Base-by-base conservation (phyloP, 169 alveolate genomes). In the Eimeria praecox region DNA sequence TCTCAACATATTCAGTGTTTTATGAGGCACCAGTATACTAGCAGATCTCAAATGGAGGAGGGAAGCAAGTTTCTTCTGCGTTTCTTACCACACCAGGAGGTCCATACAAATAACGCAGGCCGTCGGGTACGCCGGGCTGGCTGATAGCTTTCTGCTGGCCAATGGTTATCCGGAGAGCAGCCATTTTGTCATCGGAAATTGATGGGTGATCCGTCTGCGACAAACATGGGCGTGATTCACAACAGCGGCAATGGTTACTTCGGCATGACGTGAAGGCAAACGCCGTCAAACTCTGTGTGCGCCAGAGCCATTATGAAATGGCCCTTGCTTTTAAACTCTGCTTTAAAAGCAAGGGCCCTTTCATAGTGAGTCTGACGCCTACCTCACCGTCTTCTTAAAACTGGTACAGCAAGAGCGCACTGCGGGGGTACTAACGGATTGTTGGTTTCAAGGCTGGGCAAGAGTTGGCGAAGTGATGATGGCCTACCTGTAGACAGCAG, bases 141-240 rank as follows among this genome's bases (percentile, higher is more conserved):
- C 91, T 92, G 46, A 92, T 27, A 6, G 42, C 85, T 40, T 69
- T 66, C 71, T 62, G 86, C 38, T 56, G 59, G 24, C 92, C 90
- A 30, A 78, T 27, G 9, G 86, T 35, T 8, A 92, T 52, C 40
- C 92, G 69, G 10, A 92, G 49, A 3, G 95, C 95, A 0, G 95
- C 73, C 86, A 92, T 49, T 71, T 38, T 78, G 56, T 46, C 86
- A 30, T 30, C 52, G 10, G 92, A 75, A 33, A 80, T 49, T 14
- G 95, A 77, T 20, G 90, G 73, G 40, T 78, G 95, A 40, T 49
- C 92, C n/a, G 95, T 75, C 95, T 92, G 95, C 38, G 24, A 46
- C 59, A 78, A 30, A 77, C 20, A 77, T 27, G 59, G 2, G 40
- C 62, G 18, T 27, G 88, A 38, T 77, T 9, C 77, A 66, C 6